Base-by-base conservation (phyloP, 176 grass and related monocot genomes). In the Triticum urartu region DNA sequence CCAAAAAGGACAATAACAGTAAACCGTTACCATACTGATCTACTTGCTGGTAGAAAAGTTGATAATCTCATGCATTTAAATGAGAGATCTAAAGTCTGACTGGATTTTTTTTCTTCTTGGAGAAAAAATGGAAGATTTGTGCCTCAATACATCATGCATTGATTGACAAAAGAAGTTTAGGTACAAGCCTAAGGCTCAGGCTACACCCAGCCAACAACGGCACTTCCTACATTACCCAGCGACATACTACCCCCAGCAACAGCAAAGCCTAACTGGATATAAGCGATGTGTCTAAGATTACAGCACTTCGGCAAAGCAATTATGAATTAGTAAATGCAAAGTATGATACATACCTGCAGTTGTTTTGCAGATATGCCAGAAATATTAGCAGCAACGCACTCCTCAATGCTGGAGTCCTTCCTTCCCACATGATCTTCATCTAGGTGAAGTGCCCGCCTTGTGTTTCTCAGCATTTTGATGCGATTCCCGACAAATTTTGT, bases 291-390 rank as follows among this genome's bases (percentile, higher is more conserved):
- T 12, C 45, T 54, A 42, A 78, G 36, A 79, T 61, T 30, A 69
- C 45, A 75, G 20, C 33, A 77, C 61, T 77, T 78, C 66, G 14
- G 39, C 26, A 61, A 81, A 77, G 28, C 71, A 47, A 25, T 33
- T n/a, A 82, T 79, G 20, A 90, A 70, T 24, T 21, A 24, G 43
- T 47, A 61, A 14, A 50, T 82, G 64, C 47, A 86, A 82, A 78
- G 71, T 48, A 52, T 65, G 50, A 86, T 87, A 78, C 77, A 75
- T 77, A 95, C 95, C 95, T 98, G 65, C n/a, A 98, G 88, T 91
- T 98, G 95, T 48, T 90, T 98, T 58, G 68, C 77, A 87, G 91
- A 91, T 82, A 98, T 94, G 67, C 95, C 95, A 90, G 91, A 98
- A 81, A 95, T 91, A 86, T 94, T 98, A 79, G 95, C 91, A 86